phyloP scores from a whole-genome alignment of 768 basidiomycete species.

The Neoboletus magnificus region DNA sequence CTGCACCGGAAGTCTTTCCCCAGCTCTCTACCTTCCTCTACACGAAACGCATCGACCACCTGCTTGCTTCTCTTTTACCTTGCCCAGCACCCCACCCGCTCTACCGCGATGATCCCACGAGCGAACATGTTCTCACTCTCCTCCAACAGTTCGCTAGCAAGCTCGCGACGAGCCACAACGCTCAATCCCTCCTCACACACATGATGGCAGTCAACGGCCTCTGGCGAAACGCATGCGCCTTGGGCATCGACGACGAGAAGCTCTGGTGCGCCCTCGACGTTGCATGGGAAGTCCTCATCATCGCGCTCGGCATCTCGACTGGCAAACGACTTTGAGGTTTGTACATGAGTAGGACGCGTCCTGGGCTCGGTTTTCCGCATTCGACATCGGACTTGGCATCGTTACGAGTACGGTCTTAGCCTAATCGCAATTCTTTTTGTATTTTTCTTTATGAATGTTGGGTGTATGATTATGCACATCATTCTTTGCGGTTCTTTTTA shows the following conservation, averaged over 20 bases:
- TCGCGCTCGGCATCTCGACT: constrained; percentile 35
- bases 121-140: constrained; percentile 4
- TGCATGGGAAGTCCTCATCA: constrained; percentile 48
- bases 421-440: constrained; percentile 6
- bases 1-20: constrained; percentile 66
- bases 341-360: not conserved
- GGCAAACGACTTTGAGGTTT: constrained; percentile 14
- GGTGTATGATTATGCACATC: constrained; percentile 26
- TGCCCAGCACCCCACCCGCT: constrained; percentile 25
- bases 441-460: not conserved
- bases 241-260: constrained; percentile 47
- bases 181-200: constrained; percentile 35
- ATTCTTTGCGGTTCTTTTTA: not conserved
- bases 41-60: constrained; percentile 53
- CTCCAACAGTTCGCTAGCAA: constrained; percentile 18
- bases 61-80: constrained; percentile 65
- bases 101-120: constrained; percentile 24
- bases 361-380: not conserved
- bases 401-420: not conserved
- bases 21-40: constrained; percentile 67
- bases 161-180: constrained; percentile 11
- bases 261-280: constrained; percentile 49
- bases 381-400: constrained; percentile 11
- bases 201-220: constrained; percentile 41
- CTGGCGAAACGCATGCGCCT: constrained; percentile 48